Evolutionary conservation across 2,329 filamentous ascomycete genomes (phyloP).

Genomic region (Lasiodiplodia citricola): DNA sequence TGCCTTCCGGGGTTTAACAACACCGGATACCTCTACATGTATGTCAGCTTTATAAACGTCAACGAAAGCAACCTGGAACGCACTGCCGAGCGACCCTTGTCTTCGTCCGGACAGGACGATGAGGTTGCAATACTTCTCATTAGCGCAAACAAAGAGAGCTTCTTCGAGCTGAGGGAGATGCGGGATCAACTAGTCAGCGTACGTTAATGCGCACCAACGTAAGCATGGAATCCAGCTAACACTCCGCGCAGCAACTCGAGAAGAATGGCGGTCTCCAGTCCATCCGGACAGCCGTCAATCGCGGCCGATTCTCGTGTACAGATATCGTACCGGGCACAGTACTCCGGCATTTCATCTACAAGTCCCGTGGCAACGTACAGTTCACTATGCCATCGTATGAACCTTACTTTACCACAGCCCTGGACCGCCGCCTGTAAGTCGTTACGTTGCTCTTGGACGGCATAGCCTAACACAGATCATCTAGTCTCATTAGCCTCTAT

Average conservation of each 20-base stretch:
- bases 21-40: conserved; percentile 97
- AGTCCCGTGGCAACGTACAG: conserved; percentile 91
- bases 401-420: conserved; percentile 66
- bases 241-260: conserved; percentile 65
- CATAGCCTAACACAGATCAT: neutral
- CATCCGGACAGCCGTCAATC: conserved; percentile 72
- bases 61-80: conserved; percentile 53
- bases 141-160: conserved; percentile 89
- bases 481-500: conserved; percentile 79
- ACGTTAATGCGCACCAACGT: conserved; percentile 30
- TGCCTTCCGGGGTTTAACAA: conserved; percentile 98
- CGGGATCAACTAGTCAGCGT: conserved; percentile 64
- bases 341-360: conserved; percentile 92
- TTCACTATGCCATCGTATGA: conserved; percentile 88
- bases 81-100: conserved; percentile 46
- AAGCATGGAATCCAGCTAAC: neutral
- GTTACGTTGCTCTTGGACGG: no score
- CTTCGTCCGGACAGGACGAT: conserved; percentile 60
- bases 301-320: conserved; percentile 72
- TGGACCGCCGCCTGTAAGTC: conserved; percentile 66
- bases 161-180: conserved; percentile 84
- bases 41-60: conserved; percentile 89
- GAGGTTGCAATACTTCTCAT: conserved; percentile 90
- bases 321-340: conserved; percentile 82
- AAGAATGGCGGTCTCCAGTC: conserved; percentile 76